phyloP scores from a whole-genome alignment of 140 eudicot genomes.

The Oenanthe javanica region DNA sequence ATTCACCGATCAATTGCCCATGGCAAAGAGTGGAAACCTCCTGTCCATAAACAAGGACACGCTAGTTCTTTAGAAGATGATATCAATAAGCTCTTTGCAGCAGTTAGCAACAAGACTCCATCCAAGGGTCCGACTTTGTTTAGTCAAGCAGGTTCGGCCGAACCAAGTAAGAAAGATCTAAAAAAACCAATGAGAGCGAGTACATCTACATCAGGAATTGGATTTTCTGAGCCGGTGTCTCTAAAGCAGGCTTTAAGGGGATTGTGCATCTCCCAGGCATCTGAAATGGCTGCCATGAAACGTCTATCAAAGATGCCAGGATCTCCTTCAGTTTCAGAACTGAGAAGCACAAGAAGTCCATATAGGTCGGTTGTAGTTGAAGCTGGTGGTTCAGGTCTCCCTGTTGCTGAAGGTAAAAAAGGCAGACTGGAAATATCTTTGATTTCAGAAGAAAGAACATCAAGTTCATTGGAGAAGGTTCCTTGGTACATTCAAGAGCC shows the following conservation, averaged over 20 bases:
- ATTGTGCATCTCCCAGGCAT: slow-evolving; percentile 87
- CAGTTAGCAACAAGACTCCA: slow-evolving; percentile 44
- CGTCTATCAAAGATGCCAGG: slow-evolving; percentile 51
- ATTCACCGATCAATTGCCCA: slow-evolving; percentile 13
- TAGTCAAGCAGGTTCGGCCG: slow-evolving; percentile 33
- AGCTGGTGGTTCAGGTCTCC: slow-evolving; percentile 28
- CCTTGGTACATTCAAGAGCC: slow-evolving; percentile 25
- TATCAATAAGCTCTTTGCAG: slow-evolving; percentile 77
- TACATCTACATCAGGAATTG: slow-evolving; percentile 59
- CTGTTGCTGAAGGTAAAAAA: slow-evolving; percentile 28
- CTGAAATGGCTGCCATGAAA: slow-evolving; percentile 90
- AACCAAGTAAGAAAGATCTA: slow-evolving; percentile 46
- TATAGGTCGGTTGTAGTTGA: slow-evolving; percentile 43
- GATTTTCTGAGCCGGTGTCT: slow-evolving; percentile 73
- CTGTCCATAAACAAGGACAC: slow-evolving; percentile 32
- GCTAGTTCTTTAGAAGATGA: slow-evolving; percentile 63
- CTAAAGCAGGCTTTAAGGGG: slow-evolving; percentile 91
- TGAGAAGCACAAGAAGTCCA: slow-evolving; percentile 34
- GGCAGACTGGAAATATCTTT: slow-evolving; percentile 32
- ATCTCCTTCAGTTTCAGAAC: slow-evolving; percentile 58
- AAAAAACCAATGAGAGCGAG: slow-evolving; percentile 69
- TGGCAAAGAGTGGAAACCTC: slow-evolving; percentile 40
- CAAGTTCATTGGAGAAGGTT: slow-evolving; percentile 26
- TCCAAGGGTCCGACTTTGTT: slow-evolving; percentile 46
- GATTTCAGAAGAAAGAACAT: slow-evolving; percentile 37